These are phyloP conservation scores for Neopestalotiopsis rosae DNA, from an alignment of 2,329 filamentous ascomycete species.

Conservation along the genomic window DNA sequence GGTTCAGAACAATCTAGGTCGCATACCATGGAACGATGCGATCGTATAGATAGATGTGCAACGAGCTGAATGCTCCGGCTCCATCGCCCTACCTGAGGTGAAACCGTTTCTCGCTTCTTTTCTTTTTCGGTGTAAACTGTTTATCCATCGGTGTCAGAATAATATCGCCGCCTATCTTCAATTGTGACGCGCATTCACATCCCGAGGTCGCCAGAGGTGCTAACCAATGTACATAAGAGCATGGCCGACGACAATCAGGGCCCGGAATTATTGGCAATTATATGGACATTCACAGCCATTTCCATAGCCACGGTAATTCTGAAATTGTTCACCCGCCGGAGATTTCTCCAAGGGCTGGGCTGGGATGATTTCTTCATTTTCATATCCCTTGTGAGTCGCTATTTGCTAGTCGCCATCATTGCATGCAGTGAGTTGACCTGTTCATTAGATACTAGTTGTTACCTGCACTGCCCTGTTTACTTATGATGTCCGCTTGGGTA, in stretches of 20 bases:
- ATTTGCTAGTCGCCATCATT: neutral
- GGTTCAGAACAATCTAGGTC: neutral
- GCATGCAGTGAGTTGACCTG: neutral
- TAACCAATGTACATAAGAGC: neutral
- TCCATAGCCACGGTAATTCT: conserved; percentile 28
- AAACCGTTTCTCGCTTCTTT: neutral
- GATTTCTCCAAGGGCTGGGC: conserved; percentile 25
- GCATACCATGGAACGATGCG: neutral
- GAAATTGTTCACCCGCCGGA: conserved; percentile 29
- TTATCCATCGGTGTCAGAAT: conserved; percentile 2
- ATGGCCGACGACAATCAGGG: conserved; percentile 23
- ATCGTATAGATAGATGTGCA: neutral
- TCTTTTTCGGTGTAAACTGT: neutral
- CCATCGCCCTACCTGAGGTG: neutral
- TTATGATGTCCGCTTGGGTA: conserved; percentile 19
- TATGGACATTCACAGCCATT: conserved; percentile 31
- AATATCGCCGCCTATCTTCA: neutral
- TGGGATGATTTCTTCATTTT: conserved; percentile 39
- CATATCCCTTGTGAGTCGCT: conserved; percentile 28
- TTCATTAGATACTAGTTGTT: conserved; percentile 12
- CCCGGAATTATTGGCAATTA: conserved; percentile 27
- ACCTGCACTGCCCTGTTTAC: conserved; percentile 18
- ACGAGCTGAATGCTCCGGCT: neutral
- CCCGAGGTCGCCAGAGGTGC: neutral
- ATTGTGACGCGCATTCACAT: neutral